Percentiles rank a stretch among this genome's conserved stretches.
Evolutionary conservation across 2,329 filamentous ascomycete species (phyloP).

Genomic region (Lachnellula arida): DNA sequence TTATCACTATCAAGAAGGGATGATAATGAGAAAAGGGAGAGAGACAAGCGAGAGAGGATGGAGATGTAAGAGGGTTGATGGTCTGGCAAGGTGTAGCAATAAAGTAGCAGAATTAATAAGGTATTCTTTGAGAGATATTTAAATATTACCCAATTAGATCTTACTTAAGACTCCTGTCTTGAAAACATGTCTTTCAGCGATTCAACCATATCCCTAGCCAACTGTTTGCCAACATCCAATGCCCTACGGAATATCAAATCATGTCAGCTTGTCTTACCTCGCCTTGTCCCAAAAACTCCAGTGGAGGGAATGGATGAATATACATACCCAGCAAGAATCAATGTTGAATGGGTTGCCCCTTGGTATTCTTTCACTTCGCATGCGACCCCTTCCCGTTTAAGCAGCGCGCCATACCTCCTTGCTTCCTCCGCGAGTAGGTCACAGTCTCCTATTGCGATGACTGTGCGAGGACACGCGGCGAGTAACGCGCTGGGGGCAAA

Average conservation of each 20-base stretch:
- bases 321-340: conserved; percentile 45
- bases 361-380: conserved; percentile 44
- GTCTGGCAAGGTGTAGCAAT: no score
- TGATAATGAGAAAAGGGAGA: no score
- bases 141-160: no score
- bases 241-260: background rate
- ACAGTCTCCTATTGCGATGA: conserved; percentile 47
- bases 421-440: conserved; percentile 51
- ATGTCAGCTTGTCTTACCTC: background rate
- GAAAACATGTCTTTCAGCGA: no score
- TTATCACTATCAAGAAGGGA: no score
- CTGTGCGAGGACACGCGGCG: conserved; percentile 44
- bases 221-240: background rate
- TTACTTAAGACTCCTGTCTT: no score
- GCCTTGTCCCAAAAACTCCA: no score
- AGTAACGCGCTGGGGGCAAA: conserved; percentile 44
- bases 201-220: background rate
- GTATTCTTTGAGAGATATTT: no score
- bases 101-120: no score
- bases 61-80: no score
- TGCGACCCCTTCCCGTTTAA: conserved; percentile 40
- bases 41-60: no score
- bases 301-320: background rate
- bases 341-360: conserved; percentile 51
- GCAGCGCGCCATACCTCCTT: conserved; percentile 43